Evolutionary conservation across 495 filamentous ascomycete species (phyloP), one percentile per base, ranked within the genome.

Genomic region (Platismatia glauca): DNA sequence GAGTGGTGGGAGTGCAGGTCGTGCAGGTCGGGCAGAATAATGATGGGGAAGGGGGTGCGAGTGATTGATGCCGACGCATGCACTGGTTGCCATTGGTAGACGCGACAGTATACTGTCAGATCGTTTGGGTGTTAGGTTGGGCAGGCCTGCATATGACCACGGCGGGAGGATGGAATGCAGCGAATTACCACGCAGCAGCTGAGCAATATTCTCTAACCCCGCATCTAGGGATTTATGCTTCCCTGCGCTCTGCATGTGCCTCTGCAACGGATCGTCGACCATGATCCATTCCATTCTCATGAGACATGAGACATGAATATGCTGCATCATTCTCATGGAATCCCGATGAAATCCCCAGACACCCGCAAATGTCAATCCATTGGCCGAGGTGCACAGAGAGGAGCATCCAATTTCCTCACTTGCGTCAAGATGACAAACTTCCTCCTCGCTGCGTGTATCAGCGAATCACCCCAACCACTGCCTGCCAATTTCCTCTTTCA

Each of bases 71-170:
- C 18, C 3, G 22, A 3, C 0, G 5, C 3, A 22, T 8, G 7
- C 43, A 46, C 20, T 22, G 20, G 4, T 22, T 46, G 20, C 15
- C 2, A 38, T 38, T 20, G 39, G 39, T 2, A n/a, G 13, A 20
- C 2, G 18, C n/a, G 2, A 4, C 39, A 43, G 18, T 44, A 44
- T 44, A 44, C 18, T 44, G 41, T 55, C 27, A 0, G 15, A 37
- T 27, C 12, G 11, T 58, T 48, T 55, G 39, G 44, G 29, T 56
- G 31, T 33, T 63, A 63, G 61, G 41, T 63, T 63, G 61, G 61
- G 61, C 55, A 63, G 37, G 46, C 55, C 39, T 63, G 61, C 61
- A 63, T 48, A 16, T 50, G 46, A 50, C 16, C 29, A 50, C 46
- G 1, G 4, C 5, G 9, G 2, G 20, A 44, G 20, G 44, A 16